These are phyloP conservation scores for Rhizodiscina lignyota DNA, from an alignment of 495 filamentous ascomycete genomes.

Conservation along the genomic window DNA sequence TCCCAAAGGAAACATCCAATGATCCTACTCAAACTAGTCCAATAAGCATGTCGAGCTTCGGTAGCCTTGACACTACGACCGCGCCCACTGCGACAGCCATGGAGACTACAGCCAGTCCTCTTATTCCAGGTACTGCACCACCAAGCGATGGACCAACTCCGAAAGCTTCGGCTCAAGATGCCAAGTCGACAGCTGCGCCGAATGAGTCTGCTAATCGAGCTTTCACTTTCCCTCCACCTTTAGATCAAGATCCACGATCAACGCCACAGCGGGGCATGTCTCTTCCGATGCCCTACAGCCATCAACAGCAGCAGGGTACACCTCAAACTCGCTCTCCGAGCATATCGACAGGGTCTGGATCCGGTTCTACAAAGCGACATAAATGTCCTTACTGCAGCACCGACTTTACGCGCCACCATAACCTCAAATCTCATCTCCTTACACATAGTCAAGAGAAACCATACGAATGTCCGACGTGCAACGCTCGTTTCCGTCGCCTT, in stretches of 20 bases:
- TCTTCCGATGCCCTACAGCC: slow-evolving; percentile 50
- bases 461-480: slow-evolving; percentile 76
- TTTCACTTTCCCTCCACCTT: slow-evolving; percentile 24
- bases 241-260: slow-evolving; percentile 20
- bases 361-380: slow-evolving; percentile 77
- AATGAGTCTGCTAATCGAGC: slow-evolving; percentile 17
- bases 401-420: slow-evolving; percentile 94
- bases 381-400: slow-evolving; percentile 92
- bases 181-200: too few species aligned
- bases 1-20: slow-evolving; percentile 17
- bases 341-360: too few species aligned
- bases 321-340: too few species aligned
- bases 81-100: slow-evolving; percentile 29
- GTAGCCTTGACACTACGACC: slow-evolving; percentile 18
- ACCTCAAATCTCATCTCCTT: slow-evolving; percentile 95
- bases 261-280: slow-evolving; percentile 52
- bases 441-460: slow-evolving; percentile 99
- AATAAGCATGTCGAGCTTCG: slow-evolving; percentile 26
- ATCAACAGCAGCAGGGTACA: too few species aligned
- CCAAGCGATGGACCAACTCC: too few species aligned
- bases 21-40: slow-evolving; percentile 26
- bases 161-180: too few species aligned
- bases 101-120: slow-evolving; percentile 7
- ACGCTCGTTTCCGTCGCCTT: slow-evolving; percentile 75
- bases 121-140: too few species aligned